phyloP scores from a whole-genome alignment of 2,329 filamentous ascomycete genomes.

The Fusarium phyllophilum region DNA sequence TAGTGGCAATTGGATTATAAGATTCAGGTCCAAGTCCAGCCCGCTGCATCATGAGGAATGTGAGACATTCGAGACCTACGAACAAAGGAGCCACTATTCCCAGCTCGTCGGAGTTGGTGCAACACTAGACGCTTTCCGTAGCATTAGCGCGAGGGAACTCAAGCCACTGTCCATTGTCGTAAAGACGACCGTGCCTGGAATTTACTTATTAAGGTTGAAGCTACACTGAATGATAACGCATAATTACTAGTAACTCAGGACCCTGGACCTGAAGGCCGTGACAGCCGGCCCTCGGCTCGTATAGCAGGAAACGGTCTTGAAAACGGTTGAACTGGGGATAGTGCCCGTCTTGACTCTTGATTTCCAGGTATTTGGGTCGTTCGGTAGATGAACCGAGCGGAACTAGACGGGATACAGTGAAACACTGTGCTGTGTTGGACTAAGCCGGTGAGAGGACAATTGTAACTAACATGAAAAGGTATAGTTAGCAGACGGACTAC shows the following conservation, averaged over 20 bases:
- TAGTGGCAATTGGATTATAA: background rate
- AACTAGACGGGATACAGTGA: background rate
- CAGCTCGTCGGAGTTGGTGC: background rate
- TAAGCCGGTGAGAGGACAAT: background rate
- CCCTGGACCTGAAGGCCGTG: background rate
- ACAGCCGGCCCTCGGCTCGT: background rate
- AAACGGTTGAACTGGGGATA: background rate
- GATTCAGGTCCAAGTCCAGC: background rate
- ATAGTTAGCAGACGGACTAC: background rate
- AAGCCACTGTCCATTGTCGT: background rate
- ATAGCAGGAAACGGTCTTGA: background rate
- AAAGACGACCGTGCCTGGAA: background rate
- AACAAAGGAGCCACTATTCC: slow-evolving; percentile 9
- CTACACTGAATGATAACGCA: background rate
- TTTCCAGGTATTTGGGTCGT: background rate
- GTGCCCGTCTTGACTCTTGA: background rate
- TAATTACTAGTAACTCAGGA: background rate
- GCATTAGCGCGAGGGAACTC: background rate
- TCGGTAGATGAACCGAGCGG: background rate
- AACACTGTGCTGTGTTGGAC: background rate
- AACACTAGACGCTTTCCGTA: slow-evolving; percentile 13
- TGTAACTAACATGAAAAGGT: background rate
- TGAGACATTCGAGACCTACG: slow-evolving; percentile 5
- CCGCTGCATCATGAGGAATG: slow-evolving; percentile 2
- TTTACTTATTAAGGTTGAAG: background rate